Evolutionary conservation across 169 alveolate species (phyloP).

Genomic region (Perkinsus olseni): DNA sequence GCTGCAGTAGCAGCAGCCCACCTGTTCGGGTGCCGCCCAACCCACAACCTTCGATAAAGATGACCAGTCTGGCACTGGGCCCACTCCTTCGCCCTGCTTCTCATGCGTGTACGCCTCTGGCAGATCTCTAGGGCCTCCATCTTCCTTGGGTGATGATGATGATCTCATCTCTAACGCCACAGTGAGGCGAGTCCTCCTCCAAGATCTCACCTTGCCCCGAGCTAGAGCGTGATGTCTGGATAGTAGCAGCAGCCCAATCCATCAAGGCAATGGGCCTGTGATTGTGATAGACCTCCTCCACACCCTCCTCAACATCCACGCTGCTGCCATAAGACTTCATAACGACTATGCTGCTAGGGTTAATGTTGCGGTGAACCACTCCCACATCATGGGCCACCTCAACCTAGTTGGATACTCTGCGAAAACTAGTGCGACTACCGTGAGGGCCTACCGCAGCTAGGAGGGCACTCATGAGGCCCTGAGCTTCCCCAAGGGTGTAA

Average conservation of each 20-base stretch:
- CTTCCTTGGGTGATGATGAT: background rate
- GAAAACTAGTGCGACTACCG: background rate
- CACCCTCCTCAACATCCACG: background rate
- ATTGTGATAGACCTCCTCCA: background rate
- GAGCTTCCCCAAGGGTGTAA: background rate
- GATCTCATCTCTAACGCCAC: background rate
- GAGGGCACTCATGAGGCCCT: background rate
- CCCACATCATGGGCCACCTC: background rate
- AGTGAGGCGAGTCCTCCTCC: no score
- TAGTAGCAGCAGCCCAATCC: background rate
- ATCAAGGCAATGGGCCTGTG: background rate
- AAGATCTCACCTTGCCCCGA: background rate
- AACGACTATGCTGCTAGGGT: background rate
- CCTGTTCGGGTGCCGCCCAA: background rate
- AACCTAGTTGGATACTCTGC: background rate
- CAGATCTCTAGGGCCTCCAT: no score
- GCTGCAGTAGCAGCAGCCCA: background rate
- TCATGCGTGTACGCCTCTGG: background rate
- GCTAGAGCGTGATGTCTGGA: background rate
- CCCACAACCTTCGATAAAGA: background rate
- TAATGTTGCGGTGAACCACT: background rate
- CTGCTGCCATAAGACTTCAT: background rate
- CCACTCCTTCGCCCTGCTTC: background rate
- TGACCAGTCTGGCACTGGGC: background rate
- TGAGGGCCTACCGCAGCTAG: background rate